phyloP scores from a whole-genome alignment of 2,329 filamentous ascomycete genomes.

The Epichloe sp. region DNA sequence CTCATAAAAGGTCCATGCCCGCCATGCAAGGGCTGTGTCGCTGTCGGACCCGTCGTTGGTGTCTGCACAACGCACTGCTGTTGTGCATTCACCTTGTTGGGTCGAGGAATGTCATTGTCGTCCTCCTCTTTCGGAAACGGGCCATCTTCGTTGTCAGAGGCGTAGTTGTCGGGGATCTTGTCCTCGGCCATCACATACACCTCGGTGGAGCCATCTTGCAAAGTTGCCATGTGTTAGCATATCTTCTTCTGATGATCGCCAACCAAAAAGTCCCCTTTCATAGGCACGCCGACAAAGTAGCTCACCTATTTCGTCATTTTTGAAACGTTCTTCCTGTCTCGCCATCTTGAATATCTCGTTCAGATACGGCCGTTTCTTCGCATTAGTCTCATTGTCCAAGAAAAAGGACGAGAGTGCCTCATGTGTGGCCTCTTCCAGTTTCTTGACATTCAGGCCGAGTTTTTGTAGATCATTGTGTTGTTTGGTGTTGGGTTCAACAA shows the following conservation, averaged over 20 bases:
- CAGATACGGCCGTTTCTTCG: slow-evolving; percentile 40
- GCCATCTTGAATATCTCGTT: slow-evolving; percentile 51
- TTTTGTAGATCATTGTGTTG: slow-evolving; percentile 41
- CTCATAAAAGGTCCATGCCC: slow-evolving; percentile 24
- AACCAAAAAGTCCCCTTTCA: not conserved
- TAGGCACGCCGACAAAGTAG: too few species aligned
- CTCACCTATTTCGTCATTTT: slow-evolving; percentile 44
- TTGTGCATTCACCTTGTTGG: slow-evolving; percentile 18
- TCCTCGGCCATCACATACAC: slow-evolving; percentile 41
- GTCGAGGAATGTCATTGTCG: slow-evolving; percentile 25
- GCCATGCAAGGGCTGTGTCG: slow-evolving; percentile 18
- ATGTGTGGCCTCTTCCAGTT: slow-evolving; percentile 44
- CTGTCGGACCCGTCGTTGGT: slow-evolving; percentile 23
- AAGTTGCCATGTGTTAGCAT: slow-evolving; percentile 4
- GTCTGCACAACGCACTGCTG: slow-evolving; percentile 23
- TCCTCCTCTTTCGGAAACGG: slow-evolving; percentile 29
- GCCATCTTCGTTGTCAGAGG: slow-evolving; percentile 33
- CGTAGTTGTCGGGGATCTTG: slow-evolving; percentile 33
- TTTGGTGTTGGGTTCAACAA: slow-evolving; percentile 34
- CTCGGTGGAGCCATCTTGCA: slow-evolving; percentile 31
- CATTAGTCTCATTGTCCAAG: slow-evolving; percentile 41
- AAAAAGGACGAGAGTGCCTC: slow-evolving; percentile 48
- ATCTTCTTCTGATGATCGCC: not conserved
- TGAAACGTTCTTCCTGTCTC: slow-evolving; percentile 40
- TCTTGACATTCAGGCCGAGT: slow-evolving; percentile 37